phyloP scores from a whole-genome alignment of 202 grass and related monocot species.

The Setaria italica region DNA sequence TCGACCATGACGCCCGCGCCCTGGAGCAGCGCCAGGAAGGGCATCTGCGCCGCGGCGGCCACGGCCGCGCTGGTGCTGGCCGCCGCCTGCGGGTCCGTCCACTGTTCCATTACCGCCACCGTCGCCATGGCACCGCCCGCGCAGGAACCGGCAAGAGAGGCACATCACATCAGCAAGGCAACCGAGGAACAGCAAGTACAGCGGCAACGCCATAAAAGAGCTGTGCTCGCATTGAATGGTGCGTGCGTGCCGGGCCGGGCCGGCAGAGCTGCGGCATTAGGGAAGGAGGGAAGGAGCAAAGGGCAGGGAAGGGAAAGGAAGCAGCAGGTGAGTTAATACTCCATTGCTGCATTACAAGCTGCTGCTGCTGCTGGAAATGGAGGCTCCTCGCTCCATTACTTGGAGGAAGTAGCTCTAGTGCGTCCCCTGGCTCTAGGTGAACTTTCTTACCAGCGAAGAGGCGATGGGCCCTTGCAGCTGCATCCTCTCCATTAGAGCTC shows the following conservation, averaged over 20 bases:
- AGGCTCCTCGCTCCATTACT: slow-evolving; percentile 39
- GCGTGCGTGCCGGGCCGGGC: slow-evolving; percentile 36
- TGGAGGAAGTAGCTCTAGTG: neutral
- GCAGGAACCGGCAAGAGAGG: slow-evolving; percentile 7
- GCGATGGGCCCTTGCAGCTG: slow-evolving; percentile 76
- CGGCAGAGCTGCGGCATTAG: slow-evolving; percentile 5
- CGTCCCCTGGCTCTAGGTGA: neutral
- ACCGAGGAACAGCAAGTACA: neutral
- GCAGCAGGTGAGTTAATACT: slow-evolving; percentile 29
- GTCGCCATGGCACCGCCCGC: slow-evolving; percentile 37
- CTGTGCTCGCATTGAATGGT: slow-evolving; percentile 45
- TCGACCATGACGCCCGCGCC: slow-evolving; percentile 55
- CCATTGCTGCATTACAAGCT: slow-evolving; percentile 4
- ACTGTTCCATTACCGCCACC: slow-evolving; percentile 58
- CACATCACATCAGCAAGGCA: slow-evolving; percentile 37
- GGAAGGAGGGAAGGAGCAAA: neutral
- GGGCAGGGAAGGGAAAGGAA: slow-evolving; percentile 20
- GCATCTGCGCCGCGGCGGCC: slow-evolving; percentile 46
- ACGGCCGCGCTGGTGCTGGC: slow-evolving; percentile 20
- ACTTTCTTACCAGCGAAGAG: slow-evolving; percentile 68
- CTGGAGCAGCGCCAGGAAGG: slow-evolving; percentile 81
- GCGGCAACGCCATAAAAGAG: slow-evolving; percentile 41
- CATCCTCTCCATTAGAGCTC: slow-evolving; percentile 65
- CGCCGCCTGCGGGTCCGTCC: slow-evolving; percentile 42
- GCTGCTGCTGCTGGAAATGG: slow-evolving; percentile 44